Percentiles rank a stretch among this genome's conserved stretches.
These are phyloP conservation scores for Cladosporium sp. DNA, from an alignment of 2,329 filamentous ascomycete species.

Conservation along the genomic window DNA sequence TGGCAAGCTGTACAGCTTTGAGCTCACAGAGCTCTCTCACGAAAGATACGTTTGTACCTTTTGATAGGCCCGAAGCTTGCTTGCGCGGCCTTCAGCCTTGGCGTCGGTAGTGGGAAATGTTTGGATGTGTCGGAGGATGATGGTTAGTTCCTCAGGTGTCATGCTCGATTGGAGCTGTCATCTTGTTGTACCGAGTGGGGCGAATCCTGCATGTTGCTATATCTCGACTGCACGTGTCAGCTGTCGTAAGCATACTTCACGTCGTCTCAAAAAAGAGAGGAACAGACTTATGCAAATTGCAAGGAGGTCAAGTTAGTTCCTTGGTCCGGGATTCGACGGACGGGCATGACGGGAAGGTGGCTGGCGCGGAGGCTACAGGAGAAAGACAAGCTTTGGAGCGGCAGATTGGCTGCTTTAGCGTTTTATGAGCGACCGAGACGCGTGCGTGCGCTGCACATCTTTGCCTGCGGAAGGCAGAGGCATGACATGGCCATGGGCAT, in stretches of 20 bases:
- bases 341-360: conserved; percentile 1
- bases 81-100: conserved; percentile 19
- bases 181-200: background rate
- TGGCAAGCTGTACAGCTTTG: background rate
- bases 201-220: background rate
- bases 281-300: background rate
- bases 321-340: background rate
- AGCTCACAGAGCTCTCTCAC: background rate
- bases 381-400: conserved; percentile 4
- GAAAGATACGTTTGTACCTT: conserved; percentile 1
- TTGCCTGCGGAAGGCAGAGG: background rate
- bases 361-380: conserved; percentile 2
- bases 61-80: conserved; percentile 17
- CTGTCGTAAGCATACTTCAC: background rate
- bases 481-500: background rate
- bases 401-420: conserved; percentile 5
- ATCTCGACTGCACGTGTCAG: background rate
- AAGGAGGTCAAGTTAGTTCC: background rate
- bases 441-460: background rate
- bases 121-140: background rate
- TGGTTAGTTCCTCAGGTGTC: background rate
- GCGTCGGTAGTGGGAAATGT: conserved; percentile 5
- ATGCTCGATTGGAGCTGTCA: conserved; percentile 1
- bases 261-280: background rate
- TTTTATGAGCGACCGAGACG: background rate